Base-by-base conservation (phyloP, 192 early-diverging fungal genomes). In the Coemansia sp. region DNA sequence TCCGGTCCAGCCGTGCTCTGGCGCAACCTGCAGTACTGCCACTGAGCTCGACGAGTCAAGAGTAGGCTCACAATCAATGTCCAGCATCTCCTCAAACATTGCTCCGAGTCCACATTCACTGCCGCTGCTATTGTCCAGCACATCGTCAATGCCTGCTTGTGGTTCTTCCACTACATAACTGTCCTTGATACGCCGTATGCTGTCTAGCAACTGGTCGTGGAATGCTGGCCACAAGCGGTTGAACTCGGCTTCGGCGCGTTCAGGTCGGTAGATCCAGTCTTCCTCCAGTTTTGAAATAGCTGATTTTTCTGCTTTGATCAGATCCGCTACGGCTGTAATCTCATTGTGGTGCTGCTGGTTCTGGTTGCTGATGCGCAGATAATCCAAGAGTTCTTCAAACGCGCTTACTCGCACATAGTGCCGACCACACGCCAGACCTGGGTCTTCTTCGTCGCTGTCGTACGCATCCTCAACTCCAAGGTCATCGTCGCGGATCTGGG, bases 141-240 rank as follows among this genome's bases (percentile, higher is more conserved):
- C 26, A 29, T 41, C 45, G 11, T 9, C 12, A 32, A 9, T 2
- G 2, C 1, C 9, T 60, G 3, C 12, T 5, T 12, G 1, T 16
- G 13, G 13, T 43, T 16, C 41, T 43, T 12, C 41, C 16, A 0
- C 16, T 43, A 4, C 41, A 16, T 1, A 43, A 43, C 41, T 43
- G 41, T 43, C 16, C 16, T 43, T 55, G 18, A 62, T 61, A 0
- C 47, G 29, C 3, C 54, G 54, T 13, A 75, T 65, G 1, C 65
- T 54, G 23, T 65, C 51, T 9, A 75, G 39, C 32, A 75, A 57
- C 4, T 59, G 27, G 5, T 64, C 67, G 38, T 69, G 43, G 59
- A 66, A 69, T 9, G 27, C 54, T 3, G 62, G 62, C 73, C 73
- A 75, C 54, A 65, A 47, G 0, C 41, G 39, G 13, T 75, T 49